These are phyloP conservation scores for Solanum infundibuliforme DNA, from an alignment of 257 asterid species.

Conservation along the genomic window DNA sequence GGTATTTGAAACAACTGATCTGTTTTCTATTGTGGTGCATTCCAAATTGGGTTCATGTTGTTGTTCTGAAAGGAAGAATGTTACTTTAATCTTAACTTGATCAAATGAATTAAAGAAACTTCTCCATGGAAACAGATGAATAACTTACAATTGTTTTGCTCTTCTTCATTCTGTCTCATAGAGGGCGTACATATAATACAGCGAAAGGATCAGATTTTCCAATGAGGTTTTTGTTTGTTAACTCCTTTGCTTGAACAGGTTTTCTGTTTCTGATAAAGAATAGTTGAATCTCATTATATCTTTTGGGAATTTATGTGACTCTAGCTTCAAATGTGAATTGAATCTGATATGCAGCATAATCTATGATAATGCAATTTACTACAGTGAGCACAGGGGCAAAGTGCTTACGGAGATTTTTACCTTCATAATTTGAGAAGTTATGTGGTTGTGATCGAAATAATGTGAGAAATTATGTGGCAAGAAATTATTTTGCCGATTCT, in stretches of 20 bases:
- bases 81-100: not conserved
- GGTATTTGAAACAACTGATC: not conserved
- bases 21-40: conserved; percentile 26
- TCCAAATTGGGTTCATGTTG: conserved; percentile 69
- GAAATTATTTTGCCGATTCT: not conserved
- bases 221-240: conserved; percentile 63
- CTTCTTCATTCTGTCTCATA: conserved; percentile 43
- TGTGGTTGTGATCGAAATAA: not conserved
- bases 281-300: not conserved
- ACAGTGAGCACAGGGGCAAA: not conserved
- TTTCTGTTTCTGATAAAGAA: conserved; percentile 5
- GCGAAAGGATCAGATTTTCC: conserved; percentile 94
- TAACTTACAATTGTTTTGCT: conserved; percentile 60
- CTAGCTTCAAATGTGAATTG: not conserved
- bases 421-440: not conserved
- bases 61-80: conserved; percentile 36
- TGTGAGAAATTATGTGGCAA: not conserved
- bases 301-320: not conserved
- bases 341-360: not conserved
- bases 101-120: not conserved
- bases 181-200: conserved; percentile 51
- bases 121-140: not conserved
- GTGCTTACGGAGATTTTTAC: not conserved
- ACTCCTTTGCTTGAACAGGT: conserved; percentile 73
- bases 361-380: not conserved